phyloP scores from a whole-genome alignment of 352 stramenopile species.

The Bremia lactucae region DNA sequence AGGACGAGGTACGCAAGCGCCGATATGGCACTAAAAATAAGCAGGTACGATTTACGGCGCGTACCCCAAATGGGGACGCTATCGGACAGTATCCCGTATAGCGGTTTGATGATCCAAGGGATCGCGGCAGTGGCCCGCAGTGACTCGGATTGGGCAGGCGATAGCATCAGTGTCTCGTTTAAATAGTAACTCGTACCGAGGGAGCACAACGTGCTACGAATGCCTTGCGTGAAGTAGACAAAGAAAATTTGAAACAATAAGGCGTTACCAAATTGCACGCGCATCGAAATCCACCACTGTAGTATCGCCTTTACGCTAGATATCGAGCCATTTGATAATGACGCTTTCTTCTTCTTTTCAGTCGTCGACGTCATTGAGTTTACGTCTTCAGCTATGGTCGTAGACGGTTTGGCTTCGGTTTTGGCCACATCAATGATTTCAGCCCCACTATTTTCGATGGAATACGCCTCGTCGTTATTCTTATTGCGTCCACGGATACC shows the following conservation, averaged over 20 bases:
- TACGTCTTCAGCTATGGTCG: background rate
- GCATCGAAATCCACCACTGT: slow-evolving; percentile 54
- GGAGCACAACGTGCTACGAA: slow-evolving; percentile 66
- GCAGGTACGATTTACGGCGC: slow-evolving; percentile 66
- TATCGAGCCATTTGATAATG: background rate
- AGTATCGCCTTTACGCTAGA: slow-evolving; percentile 28
- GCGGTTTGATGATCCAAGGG: slow-evolving; percentile 73
- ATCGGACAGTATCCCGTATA: slow-evolving; percentile 74
- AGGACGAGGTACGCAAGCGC: slow-evolving; percentile 48
- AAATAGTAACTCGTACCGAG: slow-evolving; percentile 72
- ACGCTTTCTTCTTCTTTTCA: slow-evolving; percentile 7
- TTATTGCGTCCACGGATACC: slow-evolving; percentile 56
- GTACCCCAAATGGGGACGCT: slow-evolving; percentile 63
- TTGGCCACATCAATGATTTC: slow-evolving; percentile 1
- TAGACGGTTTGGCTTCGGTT: slow-evolving; percentile 6
- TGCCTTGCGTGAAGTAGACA: slow-evolving; percentile 74
- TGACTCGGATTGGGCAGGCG: slow-evolving; percentile 52
- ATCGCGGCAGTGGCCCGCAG: slow-evolving; percentile 56
- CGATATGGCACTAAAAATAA: slow-evolving; percentile 59
- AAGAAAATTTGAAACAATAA: slow-evolving; percentile 76
- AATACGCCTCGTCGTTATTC: slow-evolving; percentile 19
- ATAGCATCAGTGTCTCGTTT: slow-evolving; percentile 61
- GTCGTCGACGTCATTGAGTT: background rate
- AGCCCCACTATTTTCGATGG: slow-evolving; percentile 10
- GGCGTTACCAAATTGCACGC: slow-evolving; percentile 51